These are phyloP conservation scores for Hericium erinaceus DNA, from an alignment of 768 basidiomycete species.

Conservation along the genomic window DNA sequence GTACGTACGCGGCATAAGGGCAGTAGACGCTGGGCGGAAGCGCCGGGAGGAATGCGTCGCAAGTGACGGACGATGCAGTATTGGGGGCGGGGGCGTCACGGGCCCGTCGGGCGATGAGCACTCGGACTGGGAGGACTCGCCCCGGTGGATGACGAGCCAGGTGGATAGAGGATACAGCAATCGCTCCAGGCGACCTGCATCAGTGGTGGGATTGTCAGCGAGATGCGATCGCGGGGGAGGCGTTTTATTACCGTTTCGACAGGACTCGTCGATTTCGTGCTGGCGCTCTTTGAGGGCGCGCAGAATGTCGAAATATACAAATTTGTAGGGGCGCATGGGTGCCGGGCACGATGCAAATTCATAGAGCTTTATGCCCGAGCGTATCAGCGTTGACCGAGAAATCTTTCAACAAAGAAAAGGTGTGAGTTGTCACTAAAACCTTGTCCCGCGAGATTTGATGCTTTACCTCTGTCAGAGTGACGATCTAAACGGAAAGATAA, in stretches of 20 bases:
- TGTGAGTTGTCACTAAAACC: too few species aligned
- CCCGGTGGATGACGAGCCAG: conserved; percentile 11
- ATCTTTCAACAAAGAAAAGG: conserved; percentile 6
- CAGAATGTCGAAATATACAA: conserved; percentile 14
- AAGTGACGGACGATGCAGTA: not conserved
- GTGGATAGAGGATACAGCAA: conserved; percentile 12
- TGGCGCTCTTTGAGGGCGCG: conserved; percentile 9
- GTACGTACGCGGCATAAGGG: conserved; percentile 14
- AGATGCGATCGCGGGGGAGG: not conserved
- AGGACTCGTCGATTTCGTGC: conserved; percentile 6
- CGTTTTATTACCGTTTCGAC: conserved; percentile 9
- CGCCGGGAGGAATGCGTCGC: not conserved
- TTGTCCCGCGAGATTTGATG: not conserved
- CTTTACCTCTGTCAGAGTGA: conserved; percentile 15
- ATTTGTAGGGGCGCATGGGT: conserved; percentile 8
- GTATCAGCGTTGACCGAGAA: conserved; percentile 11
- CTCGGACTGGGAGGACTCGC: not conserved
- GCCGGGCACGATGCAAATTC: conserved; percentile 11
- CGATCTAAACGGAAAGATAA: conserved; percentile 4
- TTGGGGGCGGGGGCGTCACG: not conserved
- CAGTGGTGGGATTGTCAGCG: not conserved
- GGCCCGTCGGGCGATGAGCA: not conserved
- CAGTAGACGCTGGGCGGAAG: conserved; percentile 3
- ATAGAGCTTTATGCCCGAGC: conserved; percentile 11
- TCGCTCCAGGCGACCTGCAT: conserved; percentile 9